These are phyloP conservation scores for Lyophyllum shimeji DNA, from an alignment of 768 basidiomycete species.

Conservation along the genomic window DNA sequence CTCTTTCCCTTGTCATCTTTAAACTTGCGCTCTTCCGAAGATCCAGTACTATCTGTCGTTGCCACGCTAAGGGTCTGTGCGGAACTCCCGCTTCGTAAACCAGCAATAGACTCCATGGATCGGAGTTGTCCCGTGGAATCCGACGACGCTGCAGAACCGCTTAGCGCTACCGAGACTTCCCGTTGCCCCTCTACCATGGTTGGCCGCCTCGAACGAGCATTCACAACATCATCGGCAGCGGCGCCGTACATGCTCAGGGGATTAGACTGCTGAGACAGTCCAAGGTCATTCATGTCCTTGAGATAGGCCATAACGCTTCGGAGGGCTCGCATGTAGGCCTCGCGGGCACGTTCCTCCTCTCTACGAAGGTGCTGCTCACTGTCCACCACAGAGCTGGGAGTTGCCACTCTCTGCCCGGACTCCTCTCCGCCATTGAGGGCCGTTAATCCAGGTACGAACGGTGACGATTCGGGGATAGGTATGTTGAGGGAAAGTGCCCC, in stretches of 20 bases:
- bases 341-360: slow-evolving; percentile 71
- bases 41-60: slow-evolving; percentile 73
- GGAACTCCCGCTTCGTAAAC: slow-evolving; percentile 56
- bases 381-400: slow-evolving; percentile 45
- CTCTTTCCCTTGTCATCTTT: slow-evolving; percentile 91
- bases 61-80: slow-evolving; percentile 74
- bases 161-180: slow-evolving; percentile 54
- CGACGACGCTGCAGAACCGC: slow-evolving; percentile 42
- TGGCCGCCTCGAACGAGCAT: slow-evolving; percentile 59
- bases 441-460: slow-evolving; percentile 54
- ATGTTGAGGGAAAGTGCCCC: slow-evolving; percentile 52
- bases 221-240: slow-evolving; percentile 41
- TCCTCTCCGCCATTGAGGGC: slow-evolving; percentile 41
- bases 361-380: slow-evolving; percentile 54
- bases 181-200: slow-evolving; percentile 62
- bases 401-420: slow-evolving; percentile 29
- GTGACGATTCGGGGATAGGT: slow-evolving; percentile 60
- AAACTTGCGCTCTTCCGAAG: slow-evolving; percentile 79
- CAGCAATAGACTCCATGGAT: slow-evolving; percentile 61
- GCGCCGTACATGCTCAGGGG: slow-evolving; percentile 60
- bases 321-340: slow-evolving; percentile 77
- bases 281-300: slow-evolving; percentile 92
- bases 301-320: slow-evolving; percentile 95
- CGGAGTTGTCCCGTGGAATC: slow-evolving; percentile 59
- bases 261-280: slow-evolving; percentile 61